Base-by-base conservation (phyloP, 116 monocot genomes). In the Dioscorea cayenensis region DNA sequence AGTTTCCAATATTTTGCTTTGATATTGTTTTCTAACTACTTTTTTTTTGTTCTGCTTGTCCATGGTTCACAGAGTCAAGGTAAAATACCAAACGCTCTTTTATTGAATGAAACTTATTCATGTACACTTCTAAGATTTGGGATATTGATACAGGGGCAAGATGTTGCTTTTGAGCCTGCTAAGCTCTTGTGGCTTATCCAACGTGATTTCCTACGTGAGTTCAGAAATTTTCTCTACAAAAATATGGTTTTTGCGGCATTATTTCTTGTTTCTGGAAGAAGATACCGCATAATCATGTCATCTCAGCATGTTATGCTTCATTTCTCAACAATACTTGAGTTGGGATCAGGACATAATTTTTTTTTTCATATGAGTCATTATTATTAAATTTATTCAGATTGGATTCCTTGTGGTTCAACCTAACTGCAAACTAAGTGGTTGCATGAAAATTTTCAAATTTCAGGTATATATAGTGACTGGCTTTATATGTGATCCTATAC, bases 171-270 rank as follows among this genome's bases (percentile, higher is more conserved):
- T 89, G 91, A 94, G 74, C 94, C 99, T 66, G 89, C 99, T 65
- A 99, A 99, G 74, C 83, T 99, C 37, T 75, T 99, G 64, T 99
- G 99, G 99, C 94, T 99, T 80, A 99, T 99, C 58, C 99, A 99
- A 73, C 89, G 99, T 60, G 99, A 99, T 84, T 99, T 99, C 61
- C 83, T 99, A n/a, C 94, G 99, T 99, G 91, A 91, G 94, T 89
- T 85, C 18, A 36, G n/a, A 36, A 62, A 18, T 0, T 55, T 55
- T 5, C 18, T 55, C 19, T 16, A 2, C 55, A 5, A 55, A 2
- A 55, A 55, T 18, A 18, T 55, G 16, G n/a, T 55, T 5, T 55
- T 19, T 55, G 14, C 55, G 17, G n/a, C 16, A 16, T 16, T n/a
- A n/a, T 55, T 55, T 14, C 55, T 16, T 55, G 55, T 55, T 55